Percentiles rank a stretch among this genome's conserved stretches.
These are phyloP conservation scores for Chaetomium strumarium DNA, from an alignment of 2,329 filamentous ascomycete species.

Conservation along the genomic window DNA sequence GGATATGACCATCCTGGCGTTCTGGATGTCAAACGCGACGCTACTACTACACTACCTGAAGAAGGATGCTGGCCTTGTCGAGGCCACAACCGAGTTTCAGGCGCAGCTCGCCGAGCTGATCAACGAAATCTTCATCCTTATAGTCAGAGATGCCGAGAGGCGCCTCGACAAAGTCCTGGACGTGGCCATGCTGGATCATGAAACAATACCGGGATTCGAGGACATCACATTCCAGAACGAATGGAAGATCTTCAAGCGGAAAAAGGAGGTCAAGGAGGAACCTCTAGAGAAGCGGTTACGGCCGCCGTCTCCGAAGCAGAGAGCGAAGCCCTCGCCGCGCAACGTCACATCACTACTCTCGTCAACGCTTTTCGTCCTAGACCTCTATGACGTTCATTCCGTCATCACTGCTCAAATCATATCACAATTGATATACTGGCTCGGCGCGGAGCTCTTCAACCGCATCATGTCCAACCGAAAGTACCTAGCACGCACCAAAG, in stretches of 20 bases:
- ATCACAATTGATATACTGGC: slow-evolving; percentile 91
- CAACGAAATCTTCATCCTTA: slow-evolving; percentile 97
- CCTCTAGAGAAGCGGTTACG: slow-evolving; percentile 85
- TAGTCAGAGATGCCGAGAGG: slow-evolving; percentile 91
- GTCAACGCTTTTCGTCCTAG: slow-evolving; percentile 92
- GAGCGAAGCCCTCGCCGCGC: slow-evolving; percentile 84
- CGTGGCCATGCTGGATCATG: slow-evolving; percentile 90
- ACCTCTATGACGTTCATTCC: slow-evolving; percentile 98
- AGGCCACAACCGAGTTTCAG: slow-evolving; percentile 82
- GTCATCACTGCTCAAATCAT: slow-evolving; percentile 90
- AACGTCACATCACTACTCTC: slow-evolving; percentile 95
- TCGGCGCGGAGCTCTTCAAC: slow-evolving; percentile 94
- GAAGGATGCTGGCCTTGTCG: slow-evolving; percentile 78
- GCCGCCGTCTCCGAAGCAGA: slow-evolving; percentile 86
- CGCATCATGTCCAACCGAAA: slow-evolving; percentile 94
- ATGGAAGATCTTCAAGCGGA: slow-evolving; percentile 94
- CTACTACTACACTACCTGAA: slow-evolving; percentile 93
- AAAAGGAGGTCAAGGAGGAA: slow-evolving; percentile 83
- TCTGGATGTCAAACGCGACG: slow-evolving; percentile 98
- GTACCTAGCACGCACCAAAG: slow-evolving; percentile 92
- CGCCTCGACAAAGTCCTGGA: slow-evolving; percentile 95
- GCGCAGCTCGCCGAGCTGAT: slow-evolving; percentile 88
- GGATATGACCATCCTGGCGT: slow-evolving; percentile 99
- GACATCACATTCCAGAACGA: slow-evolving; percentile 97
- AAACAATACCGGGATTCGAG: slow-evolving; percentile 95